Evolutionary conservation across 805 yeast genomes (phyloP), one percentile per base, ranked within the genome.

Genomic region (Starmerella cellae): DNA sequence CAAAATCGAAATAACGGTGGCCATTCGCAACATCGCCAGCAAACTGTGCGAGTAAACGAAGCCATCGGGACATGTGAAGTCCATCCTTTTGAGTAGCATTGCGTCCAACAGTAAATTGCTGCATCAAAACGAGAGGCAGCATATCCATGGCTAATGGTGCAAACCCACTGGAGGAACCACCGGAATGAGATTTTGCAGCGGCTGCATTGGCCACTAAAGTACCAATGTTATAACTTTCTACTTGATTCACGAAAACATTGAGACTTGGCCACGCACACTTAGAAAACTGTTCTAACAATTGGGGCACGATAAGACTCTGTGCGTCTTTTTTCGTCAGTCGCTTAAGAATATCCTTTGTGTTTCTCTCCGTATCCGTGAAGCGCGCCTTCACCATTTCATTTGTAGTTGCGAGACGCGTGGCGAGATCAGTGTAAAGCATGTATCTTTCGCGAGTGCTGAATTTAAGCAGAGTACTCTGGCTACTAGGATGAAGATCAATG

Each of bases 141-240:
- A 44, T 46, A 31, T 48, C 52, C 51, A 48, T 41, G 14, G 50
- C 50, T 17, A 43, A 29, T 14, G 34, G 38, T 3, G 50, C 32
- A 13, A 48, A 26, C 5, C 27, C 24, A 6, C 19, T 20, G 11
- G 24, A 11, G n/a, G 5, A n/a, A 8, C 8, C 16, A 13, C 18
- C 18, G 17, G 8, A 13, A 6, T 29, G 10, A 14, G 17, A 5
- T 14, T n/a, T 29, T 2, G 38, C 19, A 2, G 42, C n/a, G 4
- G 42, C 29, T 5, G 43, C 23, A 5, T 34, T 36, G 9, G 52
- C 52, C 5, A 48, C 50, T 2, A 48, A 36, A 14, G 31, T 37
- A 39, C 52, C 52, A 19, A 48, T 50, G 28, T 49, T 51, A 24
- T 50, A 50, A 39, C 44, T 50, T 20, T 50, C 54, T 5, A 49